These are phyloP conservation scores for Globisporangium canariense DNA, from an alignment of 352 stramenopile genomes.

Conservation along the genomic window DNA sequence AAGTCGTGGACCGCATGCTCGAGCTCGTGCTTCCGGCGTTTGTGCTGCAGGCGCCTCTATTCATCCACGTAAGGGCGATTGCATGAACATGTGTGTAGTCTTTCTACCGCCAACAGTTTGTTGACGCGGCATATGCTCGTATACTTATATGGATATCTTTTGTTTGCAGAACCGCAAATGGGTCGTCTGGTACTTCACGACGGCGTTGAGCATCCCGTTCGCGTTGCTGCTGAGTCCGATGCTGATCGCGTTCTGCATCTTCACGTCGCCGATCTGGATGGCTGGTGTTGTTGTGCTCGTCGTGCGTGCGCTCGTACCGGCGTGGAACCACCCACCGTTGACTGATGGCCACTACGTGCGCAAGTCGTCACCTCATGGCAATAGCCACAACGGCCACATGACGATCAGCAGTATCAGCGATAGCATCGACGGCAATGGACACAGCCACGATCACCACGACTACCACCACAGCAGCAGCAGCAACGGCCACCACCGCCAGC, in stretches of 20 bases:
- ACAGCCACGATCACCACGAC: not conserved
- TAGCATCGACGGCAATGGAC: not conserved
- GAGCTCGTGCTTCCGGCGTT: conserved; percentile 34
- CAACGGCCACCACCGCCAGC: conserved; percentile 10
- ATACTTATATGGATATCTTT: not conserved
- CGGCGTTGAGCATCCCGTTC: conserved; percentile 67
- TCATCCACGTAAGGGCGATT: conserved; percentile 28
- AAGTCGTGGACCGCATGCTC: conserved; percentile 30
- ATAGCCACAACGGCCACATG: conserved; percentile 14
- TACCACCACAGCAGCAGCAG: not conserved
- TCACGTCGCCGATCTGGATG: conserved; percentile 75
- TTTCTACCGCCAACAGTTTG: not conserved
- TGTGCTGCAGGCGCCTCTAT: conserved; percentile 38
- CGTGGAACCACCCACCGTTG: conserved; percentile 28
- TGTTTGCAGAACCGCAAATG: conserved; percentile 40
- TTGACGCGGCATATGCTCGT: not conserved
- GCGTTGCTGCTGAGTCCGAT: conserved; percentile 71
- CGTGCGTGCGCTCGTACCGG: conserved; percentile 43
- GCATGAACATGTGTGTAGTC: not conserved
- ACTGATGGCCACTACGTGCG: conserved; percentile 38
- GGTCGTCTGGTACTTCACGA: conserved; percentile 68
- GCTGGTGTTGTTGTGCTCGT: conserved; percentile 50
- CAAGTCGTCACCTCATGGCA: conserved; percentile 18
- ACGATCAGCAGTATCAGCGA: not conserved
- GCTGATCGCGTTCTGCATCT: conserved; percentile 73